Conservation (phyloP, 352 stramenopile genomes). For the Globisporangium sylvaticum region DNA sequence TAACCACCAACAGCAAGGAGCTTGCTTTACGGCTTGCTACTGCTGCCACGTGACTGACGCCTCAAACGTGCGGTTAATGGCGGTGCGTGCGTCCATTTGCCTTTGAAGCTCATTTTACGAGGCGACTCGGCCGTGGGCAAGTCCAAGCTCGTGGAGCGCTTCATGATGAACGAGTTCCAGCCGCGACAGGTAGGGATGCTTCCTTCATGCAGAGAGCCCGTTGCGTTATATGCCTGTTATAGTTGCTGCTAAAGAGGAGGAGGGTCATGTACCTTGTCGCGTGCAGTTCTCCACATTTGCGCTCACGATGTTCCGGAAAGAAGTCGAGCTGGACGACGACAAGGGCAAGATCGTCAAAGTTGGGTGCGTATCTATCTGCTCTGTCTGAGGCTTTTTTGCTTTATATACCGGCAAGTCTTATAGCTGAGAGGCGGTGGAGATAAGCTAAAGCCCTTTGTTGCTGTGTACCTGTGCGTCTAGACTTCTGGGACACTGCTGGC, state of each 20-base stretch:
- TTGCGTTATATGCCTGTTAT: neutral
- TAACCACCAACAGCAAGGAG: conserved; percentile 4
- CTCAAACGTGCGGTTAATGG: too few species aligned
- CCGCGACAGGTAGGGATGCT: conserved; percentile 56
- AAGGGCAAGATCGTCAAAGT: conserved; percentile 55
- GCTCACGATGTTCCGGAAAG: conserved; percentile 92
- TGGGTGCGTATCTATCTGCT: conserved; percentile 28
- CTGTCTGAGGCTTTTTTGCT: neutral
- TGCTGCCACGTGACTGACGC: too few species aligned
- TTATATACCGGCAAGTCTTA: too few species aligned
- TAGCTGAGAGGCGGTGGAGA: too few species aligned
- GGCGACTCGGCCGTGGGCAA: conserved; percentile 95
- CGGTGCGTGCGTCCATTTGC: too few species aligned
- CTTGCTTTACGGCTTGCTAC: too few species aligned
- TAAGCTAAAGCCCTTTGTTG: neutral
- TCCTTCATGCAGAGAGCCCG: neutral
- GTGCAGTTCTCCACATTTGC: conserved; percentile 92
- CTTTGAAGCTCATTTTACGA: too few species aligned
- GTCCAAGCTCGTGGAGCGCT: conserved; percentile 94
- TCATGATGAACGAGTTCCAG: conserved; percentile 96
- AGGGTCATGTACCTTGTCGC: neutral
- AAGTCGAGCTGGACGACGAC: conserved; percentile 70
- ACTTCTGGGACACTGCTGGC: conserved; percentile 96
- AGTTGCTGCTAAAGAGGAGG: neutral
- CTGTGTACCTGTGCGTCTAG: conserved; percentile 21